Percentiles rank a stretch among this genome's conserved stretches.
These are phyloP conservation scores for Chenopodium album DNA, from an alignment of 148 eudicot species.

Conservation along the genomic window DNA sequence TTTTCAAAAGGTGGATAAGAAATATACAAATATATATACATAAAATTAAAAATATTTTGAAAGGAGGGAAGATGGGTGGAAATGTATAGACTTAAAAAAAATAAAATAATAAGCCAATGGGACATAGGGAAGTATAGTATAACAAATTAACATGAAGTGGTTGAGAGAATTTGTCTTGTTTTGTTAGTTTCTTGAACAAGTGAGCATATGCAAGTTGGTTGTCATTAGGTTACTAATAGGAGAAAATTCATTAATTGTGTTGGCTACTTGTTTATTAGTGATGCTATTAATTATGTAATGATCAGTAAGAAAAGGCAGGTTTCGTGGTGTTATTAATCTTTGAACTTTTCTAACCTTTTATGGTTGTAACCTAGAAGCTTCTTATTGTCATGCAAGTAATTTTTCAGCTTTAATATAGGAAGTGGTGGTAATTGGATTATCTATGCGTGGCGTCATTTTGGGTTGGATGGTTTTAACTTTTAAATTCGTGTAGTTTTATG, in stretches of 20 bases:
- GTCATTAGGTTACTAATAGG: slow-evolving; percentile 23
- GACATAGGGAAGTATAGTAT: background rate
- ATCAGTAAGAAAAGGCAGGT: slow-evolving; percentile 21
- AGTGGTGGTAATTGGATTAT: too few species aligned
- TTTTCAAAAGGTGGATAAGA: slow-evolving; percentile 2
- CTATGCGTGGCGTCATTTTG: too few species aligned
- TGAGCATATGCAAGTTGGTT: slow-evolving; percentile 29
- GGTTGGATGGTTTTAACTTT: too few species aligned
- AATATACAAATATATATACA: slow-evolving; percentile 5
- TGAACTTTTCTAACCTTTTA: slow-evolving; percentile 25
- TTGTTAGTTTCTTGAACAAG: slow-evolving; percentile 3
- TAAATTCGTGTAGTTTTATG: too few species aligned
- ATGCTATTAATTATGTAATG: slow-evolving; percentile 7
- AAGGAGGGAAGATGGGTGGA: slow-evolving; percentile 21
- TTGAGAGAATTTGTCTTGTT: slow-evolving; percentile 31
- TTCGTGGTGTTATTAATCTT: slow-evolving; percentile 26
- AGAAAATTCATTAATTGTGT: slow-evolving; percentile 5
- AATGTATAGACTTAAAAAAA: slow-evolving; percentile 20
- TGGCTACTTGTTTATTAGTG: slow-evolving; percentile 10
- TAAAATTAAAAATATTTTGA: background rate
- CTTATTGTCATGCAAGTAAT: background rate
- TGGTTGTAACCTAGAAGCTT: background rate
- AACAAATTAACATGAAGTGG: slow-evolving; percentile 25
- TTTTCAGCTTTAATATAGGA: too few species aligned
- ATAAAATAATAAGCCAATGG: slow-evolving; percentile 20